Conservation (phyloP, 2,329 filamentous ascomycete species). For the Cytospora piceicola region DNA sequence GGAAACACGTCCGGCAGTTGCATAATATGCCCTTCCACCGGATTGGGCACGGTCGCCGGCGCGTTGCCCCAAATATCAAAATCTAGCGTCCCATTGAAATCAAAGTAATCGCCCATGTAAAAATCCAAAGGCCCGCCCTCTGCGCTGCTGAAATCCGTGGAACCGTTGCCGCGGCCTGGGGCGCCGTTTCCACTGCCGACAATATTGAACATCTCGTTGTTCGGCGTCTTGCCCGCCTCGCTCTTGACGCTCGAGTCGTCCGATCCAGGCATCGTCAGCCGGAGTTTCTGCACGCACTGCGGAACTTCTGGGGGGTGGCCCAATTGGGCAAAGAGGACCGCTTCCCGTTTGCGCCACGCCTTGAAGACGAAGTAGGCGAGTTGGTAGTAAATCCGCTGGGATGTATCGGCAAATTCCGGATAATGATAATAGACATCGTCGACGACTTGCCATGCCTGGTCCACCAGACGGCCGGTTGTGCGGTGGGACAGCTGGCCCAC, state of each 20-base stretch:
- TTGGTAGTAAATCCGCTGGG: constrained; percentile 48
- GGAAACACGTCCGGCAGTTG: constrained; percentile 30
- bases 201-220: constrained; percentile 21
- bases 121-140: constrained; percentile 45
- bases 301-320: constrained; percentile 49
- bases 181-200: not conserved
- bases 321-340: constrained; percentile 39
- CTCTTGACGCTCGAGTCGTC: constrained; percentile 41
- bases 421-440: constrained; percentile 53
- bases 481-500: constrained; percentile 57
- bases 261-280: constrained; percentile 43
- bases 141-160: constrained; percentile 16
- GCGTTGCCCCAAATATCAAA: constrained; percentile 50
- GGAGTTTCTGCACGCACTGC: constrained; percentile 50
- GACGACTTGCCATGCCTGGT: constrained; percentile 56
- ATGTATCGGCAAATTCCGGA: constrained; percentile 54
- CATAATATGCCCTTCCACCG: constrained; percentile 1
- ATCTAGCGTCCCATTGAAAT: constrained; percentile 46
- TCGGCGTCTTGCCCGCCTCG: constrained; percentile 32
- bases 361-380: constrained; percentile 54
- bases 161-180: constrained; percentile 2
- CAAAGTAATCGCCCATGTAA: constrained; percentile 49
- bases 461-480: constrained; percentile 53
- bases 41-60: constrained; percentile 19
- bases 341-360: constrained; percentile 58